Percentiles rank a stretch among this genome's conserved stretches.
Conservation (phyloP, 106 monocot species). For the Dendrobium chrysotoxum region DNA sequence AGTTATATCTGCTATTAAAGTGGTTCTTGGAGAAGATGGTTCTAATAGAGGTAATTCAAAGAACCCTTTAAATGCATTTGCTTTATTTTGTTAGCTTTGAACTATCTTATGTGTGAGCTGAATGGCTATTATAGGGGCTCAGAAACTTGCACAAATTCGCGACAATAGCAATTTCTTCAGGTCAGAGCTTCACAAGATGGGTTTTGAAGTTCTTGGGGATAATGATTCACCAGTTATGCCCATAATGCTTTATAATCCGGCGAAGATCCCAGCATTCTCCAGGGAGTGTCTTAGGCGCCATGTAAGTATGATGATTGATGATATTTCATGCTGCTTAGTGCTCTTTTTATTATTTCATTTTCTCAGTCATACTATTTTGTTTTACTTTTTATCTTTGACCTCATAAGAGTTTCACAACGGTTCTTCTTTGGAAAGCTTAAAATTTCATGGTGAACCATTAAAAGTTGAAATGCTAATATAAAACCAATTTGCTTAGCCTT, state of each 20-base stretch:
- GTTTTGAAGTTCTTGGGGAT: conserved; percentile 80
- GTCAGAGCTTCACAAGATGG: conserved; percentile 78
- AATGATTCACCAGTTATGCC: conserved; percentile 84
- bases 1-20: conserved; percentile 72
- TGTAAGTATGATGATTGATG: conserved; percentile 23
- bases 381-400: neutral
- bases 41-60: conserved; percentile 50
- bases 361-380: neutral
- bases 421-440: no score
- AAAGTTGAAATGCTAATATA: no score
- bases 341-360: neutral
- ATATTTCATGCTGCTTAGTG: neutral
- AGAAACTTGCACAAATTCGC: conserved; percentile 67
- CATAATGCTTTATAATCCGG: conserved; percentile 86
- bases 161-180: conserved; percentile 87
- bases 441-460: no score
- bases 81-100: neutral
- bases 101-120: conserved; percentile 2
- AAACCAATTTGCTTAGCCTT: no score
- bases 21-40: conserved; percentile 80
- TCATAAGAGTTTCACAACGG: no score
- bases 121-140: conserved; percentile 36
- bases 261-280: conserved; percentile 75
- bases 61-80: neutral
- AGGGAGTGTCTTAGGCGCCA: conserved; percentile 71